Percentiles rank a stretch among this genome's conserved stretches.
These are phyloP conservation scores for Trametes elegans DNA, from an alignment of 768 basidiomycete species.

Conservation along the genomic window DNA sequence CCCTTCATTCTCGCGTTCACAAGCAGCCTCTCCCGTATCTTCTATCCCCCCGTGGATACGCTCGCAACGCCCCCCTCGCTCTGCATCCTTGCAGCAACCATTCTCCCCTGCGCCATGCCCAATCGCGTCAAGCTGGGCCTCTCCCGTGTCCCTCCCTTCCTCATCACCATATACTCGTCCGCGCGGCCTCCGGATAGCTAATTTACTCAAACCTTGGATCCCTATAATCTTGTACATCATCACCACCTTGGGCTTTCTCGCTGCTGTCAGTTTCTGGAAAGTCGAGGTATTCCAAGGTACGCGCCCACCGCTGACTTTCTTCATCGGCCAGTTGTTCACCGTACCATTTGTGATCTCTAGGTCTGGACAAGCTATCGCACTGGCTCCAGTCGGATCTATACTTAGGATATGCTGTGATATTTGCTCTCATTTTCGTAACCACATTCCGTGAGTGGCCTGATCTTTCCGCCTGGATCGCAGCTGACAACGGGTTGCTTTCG, in stretches of 20 bases:
- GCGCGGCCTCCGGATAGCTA: slow-evolving; percentile 49
- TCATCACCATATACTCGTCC: slow-evolving; percentile 28
- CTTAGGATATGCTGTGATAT: slow-evolving; percentile 77
- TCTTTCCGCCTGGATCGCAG: slow-evolving; percentile 10
- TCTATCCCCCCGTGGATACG: slow-evolving; percentile 21
- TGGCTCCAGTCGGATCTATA: slow-evolving; percentile 72
- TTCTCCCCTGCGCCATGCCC: slow-evolving; percentile 17
- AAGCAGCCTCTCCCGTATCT: slow-evolving; percentile 11
- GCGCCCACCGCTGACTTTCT: slow-evolving; percentile 28
- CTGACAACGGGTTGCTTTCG: slow-evolving; percentile 8
- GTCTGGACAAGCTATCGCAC: slow-evolving; percentile 76
- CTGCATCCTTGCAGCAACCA: slow-evolving; percentile 12
- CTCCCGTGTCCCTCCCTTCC: slow-evolving; percentile 8
- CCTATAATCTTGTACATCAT: slow-evolving; percentile 75
- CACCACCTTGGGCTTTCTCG: slow-evolving; percentile 73
- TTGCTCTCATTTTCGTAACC: slow-evolving; percentile 79
- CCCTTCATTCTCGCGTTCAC: slow-evolving; percentile 10
- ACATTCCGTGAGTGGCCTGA: slow-evolving; percentile 68
- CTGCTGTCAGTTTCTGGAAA: slow-evolving; percentile 83
- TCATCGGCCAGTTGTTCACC: not conserved
- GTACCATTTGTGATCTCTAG: slow-evolving; percentile 37
- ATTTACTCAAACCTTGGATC: slow-evolving; percentile 68
- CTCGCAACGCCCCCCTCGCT: slow-evolving; percentile 8
- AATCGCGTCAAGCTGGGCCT: slow-evolving; percentile 18
- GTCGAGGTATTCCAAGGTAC: slow-evolving; percentile 78